Evolutionary conservation across 2,329 filamentous ascomycete species (phyloP).

Genomic region (Dothistroma pini): DNA sequence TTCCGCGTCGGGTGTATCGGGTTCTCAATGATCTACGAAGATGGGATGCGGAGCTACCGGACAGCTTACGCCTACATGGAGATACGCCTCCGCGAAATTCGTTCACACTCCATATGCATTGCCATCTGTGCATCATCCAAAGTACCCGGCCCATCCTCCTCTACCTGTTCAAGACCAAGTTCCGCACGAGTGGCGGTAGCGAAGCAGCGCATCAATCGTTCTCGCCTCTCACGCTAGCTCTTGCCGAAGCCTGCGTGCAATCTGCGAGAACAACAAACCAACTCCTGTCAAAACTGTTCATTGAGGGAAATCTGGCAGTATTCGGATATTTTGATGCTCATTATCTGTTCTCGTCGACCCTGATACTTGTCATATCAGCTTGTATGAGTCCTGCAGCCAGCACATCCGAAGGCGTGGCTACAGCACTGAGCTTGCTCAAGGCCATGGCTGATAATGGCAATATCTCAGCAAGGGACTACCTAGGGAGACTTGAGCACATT

Average conservation of each 20-base stretch:
- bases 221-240: constrained; percentile 32
- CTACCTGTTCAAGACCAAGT: constrained; percentile 29
- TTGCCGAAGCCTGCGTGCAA: constrained; percentile 42
- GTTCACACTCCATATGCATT: constrained; percentile 37
- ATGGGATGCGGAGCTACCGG: constrained; percentile 38
- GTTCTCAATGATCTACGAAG: constrained; percentile 37
- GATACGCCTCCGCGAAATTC: constrained; percentile 29
- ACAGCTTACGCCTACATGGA: constrained; percentile 34
- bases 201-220: constrained; percentile 16
- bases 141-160: constrained; percentile 36
- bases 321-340: constrained; percentile 49
- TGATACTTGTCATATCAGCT: constrained; percentile 44
- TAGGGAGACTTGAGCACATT: constrained; percentile 39
- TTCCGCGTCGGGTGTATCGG: constrained; percentile 38
- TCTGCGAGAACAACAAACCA: constrained; percentile 45
- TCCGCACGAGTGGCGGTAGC: constrained; percentile 1
- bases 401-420: constrained; percentile 41
- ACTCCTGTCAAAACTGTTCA: constrained; percentile 45
- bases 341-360: constrained; percentile 48
- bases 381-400: constrained; percentile 34
- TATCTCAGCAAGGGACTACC: constrained; percentile 42
- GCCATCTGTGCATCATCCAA: constrained; percentile 38
- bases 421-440: constrained; percentile 39
- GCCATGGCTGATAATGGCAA: constrained; percentile 43
- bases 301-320: constrained; percentile 46